Evolutionary conservation across 257 asterid genomes (phyloP).

Genomic region (Sherardia arvensis): DNA sequence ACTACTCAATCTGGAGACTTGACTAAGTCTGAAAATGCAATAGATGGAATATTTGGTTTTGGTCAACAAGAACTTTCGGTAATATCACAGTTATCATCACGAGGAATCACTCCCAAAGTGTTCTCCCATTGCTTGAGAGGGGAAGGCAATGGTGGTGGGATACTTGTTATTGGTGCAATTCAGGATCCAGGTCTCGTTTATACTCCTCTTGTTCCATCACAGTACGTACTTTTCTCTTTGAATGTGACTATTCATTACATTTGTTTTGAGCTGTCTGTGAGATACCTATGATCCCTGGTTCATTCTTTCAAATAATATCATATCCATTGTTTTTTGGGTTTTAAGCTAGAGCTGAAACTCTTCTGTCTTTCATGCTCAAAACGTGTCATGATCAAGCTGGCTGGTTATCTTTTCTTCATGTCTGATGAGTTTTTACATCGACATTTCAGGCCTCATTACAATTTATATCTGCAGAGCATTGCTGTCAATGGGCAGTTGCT

Average conservation of each 20-base stretch:
- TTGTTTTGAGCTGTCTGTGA: not conserved
- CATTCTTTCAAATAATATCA: not conserved
- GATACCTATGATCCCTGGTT: not conserved
- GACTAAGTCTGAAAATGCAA: conserved; percentile 75
- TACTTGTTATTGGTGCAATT: conserved; percentile 91
- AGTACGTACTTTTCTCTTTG: conserved; percentile 49
- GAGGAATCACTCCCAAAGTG: conserved; percentile 64
- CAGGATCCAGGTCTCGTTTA: conserved; percentile 80
- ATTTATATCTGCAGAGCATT: conserved; percentile 68
- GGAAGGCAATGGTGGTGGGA: conserved; percentile 81
- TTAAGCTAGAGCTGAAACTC: not conserved
- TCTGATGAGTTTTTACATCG: not conserved
- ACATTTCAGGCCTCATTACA: conserved; percentile 75
- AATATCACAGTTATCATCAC: conserved; percentile 72
- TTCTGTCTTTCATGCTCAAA: not conserved
- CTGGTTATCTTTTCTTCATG: not conserved
- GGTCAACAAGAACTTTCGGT: conserved; percentile 77
- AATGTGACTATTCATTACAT: conserved; percentile 15
- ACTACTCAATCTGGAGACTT: conserved; percentile 68
- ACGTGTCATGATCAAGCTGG: no score
- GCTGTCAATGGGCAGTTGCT: conserved; percentile 64
- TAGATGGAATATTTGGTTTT: conserved; percentile 89
- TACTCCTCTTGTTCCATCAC: conserved; percentile 92
- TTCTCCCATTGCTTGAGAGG: conserved; percentile 92
- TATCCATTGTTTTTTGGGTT: not conserved